Conservation (phyloP, 2,329 filamentous ascomycete species). For the Fusarium illudens region DNA sequence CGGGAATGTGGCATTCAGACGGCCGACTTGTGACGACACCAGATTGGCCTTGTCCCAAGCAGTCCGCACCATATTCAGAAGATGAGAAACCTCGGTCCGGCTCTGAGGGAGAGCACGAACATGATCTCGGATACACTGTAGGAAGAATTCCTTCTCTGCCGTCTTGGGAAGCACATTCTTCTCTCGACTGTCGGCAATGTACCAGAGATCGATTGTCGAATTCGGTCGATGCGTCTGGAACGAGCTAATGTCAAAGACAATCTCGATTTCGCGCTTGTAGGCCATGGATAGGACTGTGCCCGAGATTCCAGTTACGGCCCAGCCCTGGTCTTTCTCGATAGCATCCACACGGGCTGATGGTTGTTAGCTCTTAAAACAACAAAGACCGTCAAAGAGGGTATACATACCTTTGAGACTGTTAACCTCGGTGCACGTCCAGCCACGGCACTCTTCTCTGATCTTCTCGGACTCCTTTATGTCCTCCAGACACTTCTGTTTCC, state of each 20-base stretch:
- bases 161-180: conserved; percentile 64
- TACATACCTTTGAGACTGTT: conserved; percentile 74
- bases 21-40: conserved; percentile 67
- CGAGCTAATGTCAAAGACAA: conserved; percentile 73
- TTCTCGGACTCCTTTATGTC: conserved; percentile 86
- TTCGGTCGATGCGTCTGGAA: conserved; percentile 61
- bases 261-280: conserved; percentile 75
- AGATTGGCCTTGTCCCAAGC: conserved; percentile 72
- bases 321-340: conserved; percentile 73
- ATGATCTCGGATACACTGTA: conserved; percentile 75
- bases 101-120: conserved; percentile 69
- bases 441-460: conserved; percentile 85
- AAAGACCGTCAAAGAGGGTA: not conserved
- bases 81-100: conserved; percentile 62
- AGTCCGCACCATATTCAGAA: conserved; percentile 67
- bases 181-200: conserved; percentile 68
- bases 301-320: conserved; percentile 73
- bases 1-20: conserved; percentile 70
- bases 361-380: conserved; percentile 53
- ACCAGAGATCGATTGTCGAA: conserved; percentile 72
- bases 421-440: conserved; percentile 88
- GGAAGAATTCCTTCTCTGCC: conserved; percentile 76
- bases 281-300: conserved; percentile 74
- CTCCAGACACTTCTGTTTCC: conserved; percentile 73
- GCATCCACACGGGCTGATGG: conserved; percentile 67